These are phyloP conservation scores for Malassezia restricta DNA, from an alignment of 1,284 basidiomycete genomes.

Conservation along the genomic window DNA sequence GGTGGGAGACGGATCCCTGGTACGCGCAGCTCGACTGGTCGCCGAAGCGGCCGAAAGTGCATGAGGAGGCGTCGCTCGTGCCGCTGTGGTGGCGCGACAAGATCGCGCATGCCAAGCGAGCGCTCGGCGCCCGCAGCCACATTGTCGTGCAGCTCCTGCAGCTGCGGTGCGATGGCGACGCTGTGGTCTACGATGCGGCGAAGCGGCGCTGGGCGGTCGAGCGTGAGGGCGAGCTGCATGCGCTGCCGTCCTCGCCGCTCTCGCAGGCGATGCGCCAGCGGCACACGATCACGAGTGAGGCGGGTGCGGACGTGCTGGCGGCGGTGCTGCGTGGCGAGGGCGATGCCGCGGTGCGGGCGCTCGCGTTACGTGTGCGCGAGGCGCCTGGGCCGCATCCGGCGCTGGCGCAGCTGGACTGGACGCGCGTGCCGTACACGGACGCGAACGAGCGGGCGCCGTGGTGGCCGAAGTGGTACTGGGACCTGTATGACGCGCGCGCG, in stretches of 20 bases:
- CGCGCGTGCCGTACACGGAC: slow-evolving; percentile 17
- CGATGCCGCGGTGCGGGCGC: slow-evolving; percentile 10
- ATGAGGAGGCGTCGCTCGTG: neutral
- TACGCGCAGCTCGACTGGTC: slow-evolving; percentile 87
- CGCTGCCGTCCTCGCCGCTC: slow-evolving; percentile 20
- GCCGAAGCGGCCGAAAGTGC: slow-evolving; percentile 59
- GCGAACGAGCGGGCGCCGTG: slow-evolving; percentile 19
- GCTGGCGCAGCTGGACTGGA: slow-evolving; percentile 33
- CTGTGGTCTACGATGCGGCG: slow-evolving; percentile 11
- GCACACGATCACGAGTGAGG: slow-evolving; percentile 16
- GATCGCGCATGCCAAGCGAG: slow-evolving; percentile 19
- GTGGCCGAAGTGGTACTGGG: slow-evolving; percentile 95
- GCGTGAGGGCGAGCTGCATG: neutral
- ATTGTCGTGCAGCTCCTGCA: slow-evolving; percentile 25
- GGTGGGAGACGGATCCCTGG: slow-evolving; percentile 72
- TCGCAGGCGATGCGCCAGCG: slow-evolving; percentile 19
- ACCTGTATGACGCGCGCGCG: slow-evolving; percentile 52
- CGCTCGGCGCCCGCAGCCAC: slow-evolving; percentile 16
- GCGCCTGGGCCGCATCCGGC: slow-evolving; percentile 14
- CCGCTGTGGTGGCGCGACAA: slow-evolving; percentile 33
- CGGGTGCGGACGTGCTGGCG: slow-evolving; percentile 8
- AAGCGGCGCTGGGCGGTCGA: slow-evolving; percentile 8
- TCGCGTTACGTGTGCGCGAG: slow-evolving; percentile 19
- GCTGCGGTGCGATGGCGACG: slow-evolving; percentile 20
- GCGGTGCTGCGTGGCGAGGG: slow-evolving; percentile 9